phyloP scores from a whole-genome alignment of 495 filamentous ascomycete genomes.

The Penicillium silybi region DNA sequence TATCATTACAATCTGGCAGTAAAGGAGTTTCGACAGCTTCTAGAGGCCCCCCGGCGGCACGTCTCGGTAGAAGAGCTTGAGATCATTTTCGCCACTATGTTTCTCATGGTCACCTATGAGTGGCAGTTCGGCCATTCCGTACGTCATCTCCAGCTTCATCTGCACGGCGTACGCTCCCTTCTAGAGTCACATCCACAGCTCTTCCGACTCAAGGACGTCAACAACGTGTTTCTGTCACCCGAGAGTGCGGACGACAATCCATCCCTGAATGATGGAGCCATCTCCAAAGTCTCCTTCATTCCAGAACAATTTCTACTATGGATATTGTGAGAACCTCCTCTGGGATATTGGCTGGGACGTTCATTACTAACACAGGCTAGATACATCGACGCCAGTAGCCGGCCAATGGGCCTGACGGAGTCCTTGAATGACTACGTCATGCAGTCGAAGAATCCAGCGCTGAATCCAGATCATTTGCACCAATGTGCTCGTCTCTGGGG shows the following conservation, averaged over 20 bases:
- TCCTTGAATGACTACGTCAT: slow-evolving; percentile 38
- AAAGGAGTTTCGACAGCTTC: slow-evolving; percentile 40
- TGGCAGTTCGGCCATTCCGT: slow-evolving; percentile 43
- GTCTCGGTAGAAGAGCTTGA: slow-evolving; percentile 31
- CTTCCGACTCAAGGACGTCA: slow-evolving; percentile 34
- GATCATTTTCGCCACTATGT: slow-evolving; percentile 41
- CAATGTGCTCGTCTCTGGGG: slow-evolving; percentile 41
- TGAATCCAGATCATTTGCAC: slow-evolving; percentile 39
- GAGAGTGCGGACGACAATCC: slow-evolving; percentile 4
- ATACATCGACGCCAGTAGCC: slow-evolving; percentile 37
- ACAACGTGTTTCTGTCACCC: slow-evolving; percentile 29
- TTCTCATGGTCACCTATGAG: slow-evolving; percentile 41
- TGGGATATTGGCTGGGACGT: neutral
- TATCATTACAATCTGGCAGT: slow-evolving; percentile 42
- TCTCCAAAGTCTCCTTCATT: slow-evolving; percentile 33
- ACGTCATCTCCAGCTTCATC: slow-evolving; percentile 39
- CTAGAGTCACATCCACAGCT: slow-evolving; percentile 37
- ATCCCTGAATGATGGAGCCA: slow-evolving; percentile 8
- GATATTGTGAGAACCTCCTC: slow-evolving; percentile 29
- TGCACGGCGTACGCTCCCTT: slow-evolving; percentile 39
- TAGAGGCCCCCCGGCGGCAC: slow-evolving; percentile 29
- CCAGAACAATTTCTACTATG: slow-evolving; percentile 39
- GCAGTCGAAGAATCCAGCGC: slow-evolving; percentile 32
- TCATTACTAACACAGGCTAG: slow-evolving; percentile 15
- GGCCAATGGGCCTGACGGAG: slow-evolving; percentile 32